Evolutionary conservation across 495 filamentous ascomycete genomes (phyloP), one percentile per base, ranked within the genome.

Genomic region (Lindgomyces ingoldianus): DNA sequence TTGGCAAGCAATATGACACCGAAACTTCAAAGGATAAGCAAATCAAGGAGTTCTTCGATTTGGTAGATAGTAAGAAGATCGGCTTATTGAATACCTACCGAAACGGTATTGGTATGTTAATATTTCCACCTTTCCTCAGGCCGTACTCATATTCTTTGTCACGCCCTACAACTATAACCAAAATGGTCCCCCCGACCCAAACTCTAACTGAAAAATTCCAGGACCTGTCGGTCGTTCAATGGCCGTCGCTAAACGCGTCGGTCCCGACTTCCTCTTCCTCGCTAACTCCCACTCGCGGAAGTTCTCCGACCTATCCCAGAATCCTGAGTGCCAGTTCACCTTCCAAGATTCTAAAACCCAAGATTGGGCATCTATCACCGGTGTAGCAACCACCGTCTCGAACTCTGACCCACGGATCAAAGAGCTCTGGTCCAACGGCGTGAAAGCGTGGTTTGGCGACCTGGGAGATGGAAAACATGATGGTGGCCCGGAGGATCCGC

Each of bases 191-290:
- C 48, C 11, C 3, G 19, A 52, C 53, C 18, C 2, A 47, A 11
- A 14, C 39, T 48, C 41, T 46, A 54, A 26, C 4, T 14, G 39
- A 41, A 48, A n/a, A n/a, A n/a, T 39, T 14, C 9, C 52, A 58
- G 62, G 62, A 24, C 76, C 73, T 19, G 76, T 79, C 19, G 72
- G 67, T 30, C 76, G 78, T 50, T 65, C 72, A 51, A 81, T 81
- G 78, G 77, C 72, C 41, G 65, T 79, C 21, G 76, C 75, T 48
- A 77, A 77, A 8, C 48, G 48, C 21, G 8, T 8, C 22, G 78
- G 78, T 3, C 78, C 78, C 21, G 78, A 81, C 66, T 74, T 80
- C 62, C 73, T 77, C 65, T 80, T 77, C 73, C 72, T 81, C 55
- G 72, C 75, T 68, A 81, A 81, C 70, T 58, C n/a, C 1, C 67